These are phyloP conservation scores for Erysimum cheiri DNA, from an alignment of 441 rosid genomes.

Conservation along the genomic window DNA sequence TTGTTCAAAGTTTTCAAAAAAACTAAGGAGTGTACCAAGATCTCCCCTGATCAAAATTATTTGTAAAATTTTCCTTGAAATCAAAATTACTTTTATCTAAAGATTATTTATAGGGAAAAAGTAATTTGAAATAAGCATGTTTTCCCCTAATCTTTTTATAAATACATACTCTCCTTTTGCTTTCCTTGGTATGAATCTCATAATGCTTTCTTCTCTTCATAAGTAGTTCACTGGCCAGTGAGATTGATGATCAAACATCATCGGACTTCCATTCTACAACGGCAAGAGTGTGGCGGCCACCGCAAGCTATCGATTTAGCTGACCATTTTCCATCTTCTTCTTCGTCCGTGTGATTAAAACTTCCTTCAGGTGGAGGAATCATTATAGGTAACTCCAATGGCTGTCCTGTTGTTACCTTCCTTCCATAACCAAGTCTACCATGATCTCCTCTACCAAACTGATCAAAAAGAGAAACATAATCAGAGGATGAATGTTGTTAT, in stretches of 20 bases:
- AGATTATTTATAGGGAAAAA: constrained; percentile 23
- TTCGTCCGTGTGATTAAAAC: constrained; percentile 44
- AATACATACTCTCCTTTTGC: constrained; percentile 8
- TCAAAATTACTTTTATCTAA: constrained; percentile 10
- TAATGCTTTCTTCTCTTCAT: constrained; percentile 22
- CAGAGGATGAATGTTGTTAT: not conserved
- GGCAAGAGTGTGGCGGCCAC: constrained; percentile 95
- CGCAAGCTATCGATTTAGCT: constrained; percentile 82
- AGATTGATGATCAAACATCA: constrained; percentile 29
- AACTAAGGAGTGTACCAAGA: constrained; percentile 15
- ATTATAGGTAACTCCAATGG: constrained; percentile 87
- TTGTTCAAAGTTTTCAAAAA: constrained; percentile 1
- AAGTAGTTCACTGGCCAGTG: constrained; percentile 11
- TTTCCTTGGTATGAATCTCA: constrained; percentile 13
- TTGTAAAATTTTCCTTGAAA: not conserved
- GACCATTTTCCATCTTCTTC: constrained; percentile 70
- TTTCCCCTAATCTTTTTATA: not conserved
- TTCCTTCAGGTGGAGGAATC: constrained; percentile 57
- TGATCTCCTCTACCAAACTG: constrained; percentile 99
- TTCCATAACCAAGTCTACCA: constrained; percentile 92
- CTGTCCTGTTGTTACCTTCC: constrained; percentile 90
- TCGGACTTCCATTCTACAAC: constrained; percentile 70
- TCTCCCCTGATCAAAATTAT: not conserved
- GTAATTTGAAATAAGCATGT: constrained; percentile 13
- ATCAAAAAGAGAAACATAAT: constrained; percentile 31